A percentile compares a stretch with the other conserved stretches of the same genome.
Evolutionary conservation across 495 filamentous ascomycete genomes (phyloP).

Genomic region (Beverwykella pulmonaria): DNA sequence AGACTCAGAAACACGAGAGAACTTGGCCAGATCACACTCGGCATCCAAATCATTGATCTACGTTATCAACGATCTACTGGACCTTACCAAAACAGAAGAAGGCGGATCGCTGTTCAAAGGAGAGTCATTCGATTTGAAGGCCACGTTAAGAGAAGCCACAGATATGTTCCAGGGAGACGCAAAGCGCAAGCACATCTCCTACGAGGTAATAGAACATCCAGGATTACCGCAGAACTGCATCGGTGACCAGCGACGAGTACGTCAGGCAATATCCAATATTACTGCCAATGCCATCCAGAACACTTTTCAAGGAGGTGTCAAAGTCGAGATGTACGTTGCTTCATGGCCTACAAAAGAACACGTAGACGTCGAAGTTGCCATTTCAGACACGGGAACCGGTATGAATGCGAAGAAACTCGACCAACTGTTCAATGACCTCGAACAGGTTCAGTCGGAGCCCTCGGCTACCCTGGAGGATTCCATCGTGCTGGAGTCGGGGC

Average conservation of each 20-base stretch:
- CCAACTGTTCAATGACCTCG: slow-evolving; percentile 78
- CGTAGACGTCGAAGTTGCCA: slow-evolving; percentile 68
- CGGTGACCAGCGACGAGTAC: slow-evolving; percentile 77
- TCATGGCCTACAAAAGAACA: slow-evolving; percentile 42
- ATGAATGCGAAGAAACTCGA: slow-evolving; percentile 76
- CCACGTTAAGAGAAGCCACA: slow-evolving; percentile 74
- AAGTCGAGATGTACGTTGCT: slow-evolving; percentile 65
- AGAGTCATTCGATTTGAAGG: slow-evolving; percentile 73
- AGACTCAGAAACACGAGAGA: slow-evolving; percentile 83
- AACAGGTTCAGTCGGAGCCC: slow-evolving; percentile 74
- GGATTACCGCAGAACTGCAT: slow-evolving; percentile 72
- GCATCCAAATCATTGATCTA: slow-evolving; percentile 96
- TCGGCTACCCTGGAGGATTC: slow-evolving; percentile 48
- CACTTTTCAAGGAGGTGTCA: slow-evolving; percentile 70
- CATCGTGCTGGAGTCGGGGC: slow-evolving; percentile 22
- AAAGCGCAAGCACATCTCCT: slow-evolving; percentile 71
- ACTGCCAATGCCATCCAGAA: slow-evolving; percentile 85
- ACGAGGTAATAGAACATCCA: slow-evolving; percentile 66
- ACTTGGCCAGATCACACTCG: slow-evolving; percentile 83
- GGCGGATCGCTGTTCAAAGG: slow-evolving; percentile 80
- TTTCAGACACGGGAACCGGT: slow-evolving; percentile 79
- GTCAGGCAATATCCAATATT: slow-evolving; percentile 81
- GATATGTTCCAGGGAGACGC: slow-evolving; percentile 74
- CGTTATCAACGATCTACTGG: slow-evolving; percentile 93
- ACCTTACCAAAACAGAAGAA: slow-evolving; percentile 87